Base-by-base conservation (phyloP, 345 rosid species). In the Brassica cretica region DNA sequence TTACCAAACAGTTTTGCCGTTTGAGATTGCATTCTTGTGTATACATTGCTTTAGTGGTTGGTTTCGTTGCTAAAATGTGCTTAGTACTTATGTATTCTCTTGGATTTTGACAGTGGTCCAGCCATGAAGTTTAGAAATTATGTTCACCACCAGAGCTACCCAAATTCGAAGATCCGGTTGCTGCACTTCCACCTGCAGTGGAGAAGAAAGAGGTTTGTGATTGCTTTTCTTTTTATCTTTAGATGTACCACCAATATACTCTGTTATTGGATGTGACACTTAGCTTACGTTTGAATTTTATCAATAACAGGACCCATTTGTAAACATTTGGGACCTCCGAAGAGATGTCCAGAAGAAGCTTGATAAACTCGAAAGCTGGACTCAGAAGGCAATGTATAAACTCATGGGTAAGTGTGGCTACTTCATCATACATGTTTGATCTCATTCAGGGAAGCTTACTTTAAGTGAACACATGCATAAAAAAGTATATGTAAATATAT, bases 311-410 rank as follows among this genome's bases (percentile, higher is more conserved):
- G 97, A 95, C 82, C 94, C 99, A 4, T 90, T 95, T 77, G 87
- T 87, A 69, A 95, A 89, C 84, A 93, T 95, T 76, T 93, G 96
- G 99, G 96, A 95, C 85, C 86, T 95, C 19, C 84, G 96, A 59
- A 93, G 98, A 73, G 97, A 91, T 84, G 90, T 91, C 49, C 97
- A 91, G 80, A 92, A 90, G 89, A 95, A 93, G 91, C 94, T 93
- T 51, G 92, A 93, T 82, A 93, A 90, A 82, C 99, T 95, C 6
- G 98, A 93, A 73, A 90, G 86, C 73, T 88, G 94, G 37, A 93
- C 97, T 7, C 94, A 89, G 59, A 93, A 89, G 82, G 93, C 98
- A 25, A 77, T 93, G 60, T 83, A 37, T 75, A 89, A 88, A 84
- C 86, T 95, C 69, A 87, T 90, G 90, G 91, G 98, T 91, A 82